Base-by-base conservation (phyloP, 192 early-diverging fungal species). In the Bifiguratus adelaidae region DNA sequence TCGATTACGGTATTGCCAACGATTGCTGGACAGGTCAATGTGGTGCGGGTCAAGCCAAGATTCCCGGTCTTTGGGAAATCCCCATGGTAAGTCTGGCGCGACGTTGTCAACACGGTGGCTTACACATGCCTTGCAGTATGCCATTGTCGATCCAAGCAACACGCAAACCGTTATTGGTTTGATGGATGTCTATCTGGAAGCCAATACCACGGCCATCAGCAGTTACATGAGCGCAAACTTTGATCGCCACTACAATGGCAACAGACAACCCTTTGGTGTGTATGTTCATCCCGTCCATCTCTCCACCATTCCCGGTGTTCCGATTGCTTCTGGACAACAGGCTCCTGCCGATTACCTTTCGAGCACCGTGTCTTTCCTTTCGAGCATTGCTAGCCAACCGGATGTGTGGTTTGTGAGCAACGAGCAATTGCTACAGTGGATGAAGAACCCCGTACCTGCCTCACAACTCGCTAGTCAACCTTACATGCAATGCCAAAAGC, bases 401-500 rank as follows among this genome's bases (percentile, higher is more conserved):
- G 75, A 86, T 61, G 77, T 79, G 18, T 86, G 81, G 78, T 80
- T 85, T 60, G 75, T 86, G 13, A 85, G 80, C 42, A 70, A 68
- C 45, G 63, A 72, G 25, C 83, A 86, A 49, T 34, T 86, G 25
- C 56, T 86, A 18, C 54, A 77, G 50, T 86, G 82, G 71, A 85
- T 86, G 78, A 55, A 85, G 65, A 85, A 86, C 61, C 83, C 83
- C 23, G 83, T 86, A 5, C 80, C 81, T 1, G 77, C 68, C n/a
- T 58, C 58, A 34, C 60, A 86, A 41, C 50, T 86, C n/a, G 73
- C 63, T 16, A 44, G 40, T 11, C 80, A 84, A 43, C 50, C 70
- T 7, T 81, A 85, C 62, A 83, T 86, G 76, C 57, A 67, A 46
- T 83, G 82, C 57, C 34, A 46, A 9, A 38, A 56, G 25, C 76